Percentiles rank a stretch among this genome's conserved stretches.
Evolutionary conservation across 2,329 filamentous ascomycete genomes (phyloP).

Genomic region (Orbilia blumenaviensis): DNA sequence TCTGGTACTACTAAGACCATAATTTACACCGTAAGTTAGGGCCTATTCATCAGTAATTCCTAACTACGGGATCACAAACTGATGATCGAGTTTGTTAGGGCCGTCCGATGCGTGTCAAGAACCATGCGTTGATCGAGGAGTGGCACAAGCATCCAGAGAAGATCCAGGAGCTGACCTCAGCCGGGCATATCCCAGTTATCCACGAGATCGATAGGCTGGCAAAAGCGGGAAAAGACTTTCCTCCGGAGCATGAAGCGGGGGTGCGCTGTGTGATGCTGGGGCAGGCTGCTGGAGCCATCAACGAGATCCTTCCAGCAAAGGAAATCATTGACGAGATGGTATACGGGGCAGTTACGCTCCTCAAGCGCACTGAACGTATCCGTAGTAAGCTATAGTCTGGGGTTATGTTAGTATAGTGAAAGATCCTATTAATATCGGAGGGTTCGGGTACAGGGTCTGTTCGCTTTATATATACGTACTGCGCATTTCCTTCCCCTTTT

Average conservation of each 20-base stretch:
- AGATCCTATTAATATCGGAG: background rate
- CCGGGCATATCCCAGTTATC: conserved; percentile 77
- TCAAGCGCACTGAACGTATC: conserved; percentile 60
- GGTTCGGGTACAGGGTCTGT: too few species aligned
- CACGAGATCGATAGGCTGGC: conserved; percentile 17
- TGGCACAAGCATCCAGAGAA: conserved; percentile 82
- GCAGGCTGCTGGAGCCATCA: conserved; percentile 82
- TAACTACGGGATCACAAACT: background rate
- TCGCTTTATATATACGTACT: background rate
- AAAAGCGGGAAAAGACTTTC: conserved; percentile 74
- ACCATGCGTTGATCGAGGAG: conserved; percentile 80
- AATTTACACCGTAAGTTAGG: conserved; percentile 59
- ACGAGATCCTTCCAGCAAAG: conserved; percentile 78
- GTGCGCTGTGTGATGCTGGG: conserved; percentile 92
- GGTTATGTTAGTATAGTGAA: background rate
- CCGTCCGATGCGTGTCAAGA: conserved; percentile 78
- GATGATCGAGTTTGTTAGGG: conserved; percentile 71
- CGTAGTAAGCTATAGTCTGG: conserved; percentile 35
- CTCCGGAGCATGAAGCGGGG: conserved; percentile 74
- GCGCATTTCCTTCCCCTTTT: too few species aligned
- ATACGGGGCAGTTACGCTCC: conserved; percentile 73
- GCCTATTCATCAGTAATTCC: background rate
- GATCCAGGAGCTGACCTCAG: conserved; percentile 77
- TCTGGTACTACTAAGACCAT: conserved; percentile 83
- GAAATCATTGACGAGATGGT: conserved; percentile 92